These are phyloP conservation scores for Rhododendron griersonianum DNA, from an alignment of 148 eudicot genomes.

Conservation along the genomic window DNA sequence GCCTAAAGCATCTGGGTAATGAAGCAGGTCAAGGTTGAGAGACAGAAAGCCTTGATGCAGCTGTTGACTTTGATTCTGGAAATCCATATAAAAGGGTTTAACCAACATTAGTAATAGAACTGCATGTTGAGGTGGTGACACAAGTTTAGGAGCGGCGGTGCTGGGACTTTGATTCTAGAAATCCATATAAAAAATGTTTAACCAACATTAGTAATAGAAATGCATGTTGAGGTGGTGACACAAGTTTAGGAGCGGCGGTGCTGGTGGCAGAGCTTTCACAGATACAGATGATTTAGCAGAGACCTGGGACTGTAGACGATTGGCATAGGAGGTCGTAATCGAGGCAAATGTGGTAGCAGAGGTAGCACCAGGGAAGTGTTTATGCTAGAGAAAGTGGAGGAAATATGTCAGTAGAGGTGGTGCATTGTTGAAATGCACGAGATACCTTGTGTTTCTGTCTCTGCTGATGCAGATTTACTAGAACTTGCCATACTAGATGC, in stretches of 20 bases:
- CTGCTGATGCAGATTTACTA: conserved; percentile 17
- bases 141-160: background rate
- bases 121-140: background rate
- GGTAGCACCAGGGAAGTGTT: background rate
- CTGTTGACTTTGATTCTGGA: background rate
- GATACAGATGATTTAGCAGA: background rate
- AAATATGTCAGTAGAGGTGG: background rate
- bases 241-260: background rate
- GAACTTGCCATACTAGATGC: conserved; percentile 27
- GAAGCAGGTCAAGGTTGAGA: background rate
- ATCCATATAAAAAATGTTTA: background rate
- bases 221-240: background rate
- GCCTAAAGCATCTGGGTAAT: background rate
- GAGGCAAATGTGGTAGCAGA: background rate
- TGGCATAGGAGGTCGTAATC: background rate
- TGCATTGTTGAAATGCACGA: background rate
- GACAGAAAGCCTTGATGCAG: background rate
- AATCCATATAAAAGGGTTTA: background rate
- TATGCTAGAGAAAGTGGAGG: background rate
- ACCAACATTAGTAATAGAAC: background rate
- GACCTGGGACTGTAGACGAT: background rate
- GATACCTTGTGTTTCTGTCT: conserved; percentile 18
- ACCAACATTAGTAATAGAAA: background rate
- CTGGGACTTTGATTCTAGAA: background rate
- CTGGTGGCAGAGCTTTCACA: background rate